A percentile compares a stretch with the other conserved stretches of the same genome.
Evolutionary conservation across 345 rosid species (phyloP).

Genomic region (Populus euphratica): DNA sequence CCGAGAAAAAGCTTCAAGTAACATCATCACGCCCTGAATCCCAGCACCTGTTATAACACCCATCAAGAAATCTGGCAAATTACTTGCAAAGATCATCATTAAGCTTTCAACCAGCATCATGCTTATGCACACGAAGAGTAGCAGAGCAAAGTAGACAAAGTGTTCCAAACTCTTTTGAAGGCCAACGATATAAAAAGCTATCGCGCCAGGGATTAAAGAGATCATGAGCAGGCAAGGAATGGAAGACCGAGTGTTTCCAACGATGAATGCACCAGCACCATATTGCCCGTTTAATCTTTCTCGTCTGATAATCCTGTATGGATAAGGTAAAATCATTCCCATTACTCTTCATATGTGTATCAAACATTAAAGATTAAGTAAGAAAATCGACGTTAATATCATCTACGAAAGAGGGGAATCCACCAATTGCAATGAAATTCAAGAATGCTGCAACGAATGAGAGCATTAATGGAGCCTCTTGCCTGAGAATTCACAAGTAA

Average conservation of each 20-base stretch:
- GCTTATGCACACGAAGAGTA: constrained; percentile 41
- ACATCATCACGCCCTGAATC: constrained; percentile 49
- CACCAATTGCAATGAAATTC: constrained; percentile 54
- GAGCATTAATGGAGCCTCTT: constrained; percentile 38
- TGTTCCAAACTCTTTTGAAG: constrained; percentile 30
- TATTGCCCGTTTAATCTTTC: constrained; percentile 61
- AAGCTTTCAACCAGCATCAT: constrained; percentile 54
- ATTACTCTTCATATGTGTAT: not conserved
- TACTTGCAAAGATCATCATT: constrained; percentile 55
- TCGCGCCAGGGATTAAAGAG: constrained; percentile 47
- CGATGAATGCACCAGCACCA: constrained; percentile 42
- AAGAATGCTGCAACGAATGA: constrained; percentile 46
- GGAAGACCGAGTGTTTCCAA: constrained; percentile 48
- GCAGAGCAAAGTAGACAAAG: constrained; percentile 31
- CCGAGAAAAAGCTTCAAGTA: constrained; percentile 47
- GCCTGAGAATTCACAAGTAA: constrained; percentile 23
- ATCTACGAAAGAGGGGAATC: constrained; percentile 54
- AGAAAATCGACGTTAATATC: constrained; percentile 34
- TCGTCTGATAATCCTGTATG: constrained; percentile 36
- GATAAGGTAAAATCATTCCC: not conserved
- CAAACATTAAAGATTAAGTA: not conserved
- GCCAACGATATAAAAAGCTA: constrained; percentile 35
- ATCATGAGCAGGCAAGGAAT: constrained; percentile 38
- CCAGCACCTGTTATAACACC: constrained; percentile 53
- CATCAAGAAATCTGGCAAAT: constrained; percentile 53